These are phyloP conservation scores for Luffa aegyptiaca DNA, from an alignment of 306 rosid species.

Conservation along the genomic window DNA sequence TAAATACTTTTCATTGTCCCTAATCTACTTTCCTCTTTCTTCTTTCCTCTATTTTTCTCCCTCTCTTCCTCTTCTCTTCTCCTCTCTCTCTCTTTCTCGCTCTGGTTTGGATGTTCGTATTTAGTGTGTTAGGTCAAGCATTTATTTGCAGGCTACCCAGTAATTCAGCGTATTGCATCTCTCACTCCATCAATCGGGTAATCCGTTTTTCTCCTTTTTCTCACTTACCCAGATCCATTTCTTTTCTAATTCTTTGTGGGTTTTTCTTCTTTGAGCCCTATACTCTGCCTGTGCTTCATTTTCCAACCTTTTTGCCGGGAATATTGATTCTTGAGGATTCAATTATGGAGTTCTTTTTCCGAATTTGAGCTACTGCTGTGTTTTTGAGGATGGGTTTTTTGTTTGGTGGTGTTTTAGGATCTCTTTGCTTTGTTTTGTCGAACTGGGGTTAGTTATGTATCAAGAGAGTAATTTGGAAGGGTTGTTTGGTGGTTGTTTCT, in stretches of 20 bases:
- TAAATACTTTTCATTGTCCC: conserved; percentile 9
- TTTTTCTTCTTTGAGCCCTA: not conserved
- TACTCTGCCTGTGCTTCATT: not conserved
- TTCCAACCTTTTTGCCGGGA: not conserved
- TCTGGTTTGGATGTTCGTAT: conserved; percentile 6
- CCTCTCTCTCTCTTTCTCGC: not conserved
- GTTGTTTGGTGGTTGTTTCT: not conserved
- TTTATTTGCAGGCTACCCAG: not conserved
- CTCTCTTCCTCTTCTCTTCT: not conserved
- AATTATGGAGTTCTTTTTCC: not conserved
- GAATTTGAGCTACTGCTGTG: not conserved
- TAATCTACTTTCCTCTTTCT: conserved; percentile 13
- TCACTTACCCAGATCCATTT: not conserved
- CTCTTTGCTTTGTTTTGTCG: not conserved
- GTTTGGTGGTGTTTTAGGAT: not conserved
- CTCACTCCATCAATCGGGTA: conserved; percentile 10
- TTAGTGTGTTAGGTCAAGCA: conserved; percentile 10
- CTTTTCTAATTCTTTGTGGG: not conserved
- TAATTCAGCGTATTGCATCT: not conserved
- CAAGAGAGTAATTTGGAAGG: too few relatives aligned
- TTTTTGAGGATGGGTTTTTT: not conserved
- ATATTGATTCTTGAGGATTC: not conserved
- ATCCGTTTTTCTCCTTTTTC: not conserved
- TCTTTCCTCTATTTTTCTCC: not conserved
- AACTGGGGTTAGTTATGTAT: too few relatives aligned